A percentile compares a stretch with the other conserved stretches of the same genome.
Evolutionary conservation across 192 early-diverging fungal species (phyloP).

Genomic region (Coemansia sp.): DNA sequence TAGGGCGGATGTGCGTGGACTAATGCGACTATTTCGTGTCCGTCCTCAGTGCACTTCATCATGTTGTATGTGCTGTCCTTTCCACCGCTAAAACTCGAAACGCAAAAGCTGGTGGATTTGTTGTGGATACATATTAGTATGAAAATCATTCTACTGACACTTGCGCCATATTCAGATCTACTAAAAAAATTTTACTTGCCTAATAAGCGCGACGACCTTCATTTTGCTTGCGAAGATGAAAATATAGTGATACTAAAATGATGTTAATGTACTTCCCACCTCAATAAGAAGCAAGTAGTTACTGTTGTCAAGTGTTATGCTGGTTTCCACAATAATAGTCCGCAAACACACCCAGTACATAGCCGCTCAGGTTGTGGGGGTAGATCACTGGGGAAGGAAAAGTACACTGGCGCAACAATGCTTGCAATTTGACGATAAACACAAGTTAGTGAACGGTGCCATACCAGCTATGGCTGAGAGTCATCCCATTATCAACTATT

Average conservation of each 20-base stretch:
- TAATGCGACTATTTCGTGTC: slow-evolving; percentile 89
- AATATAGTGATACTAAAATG: neutral
- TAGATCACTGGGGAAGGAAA: neutral
- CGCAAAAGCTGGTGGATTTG: neutral
- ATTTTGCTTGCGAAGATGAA: slow-evolving; percentile 4
- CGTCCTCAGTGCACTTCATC: slow-evolving; percentile 91
- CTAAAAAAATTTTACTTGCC: slow-evolving; percentile 1
- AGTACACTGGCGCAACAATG: neutral
- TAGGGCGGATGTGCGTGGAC: slow-evolving; percentile 84
- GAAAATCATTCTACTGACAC: neutral
- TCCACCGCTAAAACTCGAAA: slow-evolving; percentile 68
- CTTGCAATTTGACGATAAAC: no score
- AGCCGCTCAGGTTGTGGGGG: neutral
- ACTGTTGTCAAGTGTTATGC: neutral
- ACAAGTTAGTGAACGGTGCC: neutral
- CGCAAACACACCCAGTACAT: neutral
- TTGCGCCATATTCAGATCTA: neutral
- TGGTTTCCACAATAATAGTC: neutral
- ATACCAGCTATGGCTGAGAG: neutral
- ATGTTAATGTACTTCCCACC: neutral
- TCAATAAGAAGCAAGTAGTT: slow-evolving; percentile 1
- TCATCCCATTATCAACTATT: neutral
- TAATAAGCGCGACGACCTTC: slow-evolving; percentile 50
- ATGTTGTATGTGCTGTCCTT: slow-evolving; percentile 97
- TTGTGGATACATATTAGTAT: neutral